Conservation (phyloP, 805 yeast species). For the Saccharomycopsis sp. region DNA sequence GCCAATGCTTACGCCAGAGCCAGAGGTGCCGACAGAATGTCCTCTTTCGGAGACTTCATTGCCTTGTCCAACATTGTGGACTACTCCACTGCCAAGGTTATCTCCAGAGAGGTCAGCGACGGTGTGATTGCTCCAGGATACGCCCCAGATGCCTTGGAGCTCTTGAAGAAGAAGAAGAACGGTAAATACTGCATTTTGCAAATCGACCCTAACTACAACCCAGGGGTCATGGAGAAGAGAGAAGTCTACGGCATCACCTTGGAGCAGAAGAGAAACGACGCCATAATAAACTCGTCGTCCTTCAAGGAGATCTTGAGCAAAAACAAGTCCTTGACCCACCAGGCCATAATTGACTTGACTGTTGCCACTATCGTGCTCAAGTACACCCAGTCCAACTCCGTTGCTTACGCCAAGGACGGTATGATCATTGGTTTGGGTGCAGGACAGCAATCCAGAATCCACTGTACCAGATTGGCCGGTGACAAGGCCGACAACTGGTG, state of each 20-base stretch:
- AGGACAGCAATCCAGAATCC: conserved; percentile 98
- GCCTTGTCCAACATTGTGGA: conserved; percentile 96
- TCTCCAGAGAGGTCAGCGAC: conserved; percentile 94
- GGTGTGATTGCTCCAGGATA: conserved; percentile 99
- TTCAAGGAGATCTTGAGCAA: conserved; percentile 88
- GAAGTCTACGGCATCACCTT: conserved; percentile 93
- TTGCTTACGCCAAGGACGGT: conserved; percentile 97
- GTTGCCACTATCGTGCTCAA: conserved; percentile 97
- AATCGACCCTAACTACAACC: conserved; percentile 90
- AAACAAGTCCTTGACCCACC: conserved; percentile 83
- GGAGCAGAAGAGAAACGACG: conserved; percentile 97
- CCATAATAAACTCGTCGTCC: conserved; percentile 82
- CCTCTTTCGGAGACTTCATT: conserved; percentile 96
- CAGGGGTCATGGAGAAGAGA: conserved; percentile 78
- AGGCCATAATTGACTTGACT: conserved; percentile 87
- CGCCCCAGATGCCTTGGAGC: conserved; percentile 84
- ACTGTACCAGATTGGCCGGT: conserved; percentile 98
- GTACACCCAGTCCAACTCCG: conserved; percentile 98
- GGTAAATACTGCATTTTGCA: conserved; percentile 96
- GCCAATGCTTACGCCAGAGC: conserved; percentile 99
- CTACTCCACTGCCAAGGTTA: conserved; percentile 91
- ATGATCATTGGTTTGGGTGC: conserved; percentile 99
- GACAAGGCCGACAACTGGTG: conserved; percentile 99
- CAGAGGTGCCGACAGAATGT: conserved; percentile 99
- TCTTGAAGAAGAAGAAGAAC: conserved; percentile 86